Base-by-base conservation (phyloP, 805 yeast species). In the Clavispora santaluciae region DNA sequence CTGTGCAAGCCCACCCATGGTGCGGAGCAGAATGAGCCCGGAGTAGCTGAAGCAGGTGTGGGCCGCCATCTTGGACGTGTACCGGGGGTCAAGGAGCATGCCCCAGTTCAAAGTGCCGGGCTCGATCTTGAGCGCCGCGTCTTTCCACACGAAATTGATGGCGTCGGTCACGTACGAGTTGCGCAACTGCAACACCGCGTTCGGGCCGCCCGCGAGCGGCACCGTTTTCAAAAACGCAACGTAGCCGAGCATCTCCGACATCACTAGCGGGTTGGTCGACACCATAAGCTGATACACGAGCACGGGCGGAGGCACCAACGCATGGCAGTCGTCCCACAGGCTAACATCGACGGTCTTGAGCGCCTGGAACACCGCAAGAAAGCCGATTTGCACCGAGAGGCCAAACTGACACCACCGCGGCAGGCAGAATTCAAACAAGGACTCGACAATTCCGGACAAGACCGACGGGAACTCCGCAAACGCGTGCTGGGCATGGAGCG, bases 81-180 rank as follows among this genome's bases (percentile, higher is more conserved):
- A 72, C n/a, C 41, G 53, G 1, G 57, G 55, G 15, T 64, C 65
- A 25, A 67, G 54, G 41, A 60, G 55, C 52, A 75, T 63, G 4
- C 72, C 76, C 34, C 58, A 63, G n/a, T 63, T 63, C 6, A 63
- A 55, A 0, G 68, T 51, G 2, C 53, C 55, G 2, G 53, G 44
- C 20, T 56, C 67, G n/a, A 54, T 53, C 20, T 65, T 65, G 45
- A 78, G 71, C 1, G 79, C 75, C 49, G 64, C 68, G 46, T 78
- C 75, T 43, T 83, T 57, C 85, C 85, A 80, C 0, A 75, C 36
- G 11, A 73, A 60, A 42, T 80, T 79, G 44, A 81, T 66, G 6
- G 73, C 52, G 50, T 80, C 85, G 69, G 76, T 72, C 8, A 79
- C 72, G 43, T 70, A 75, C 0, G 77, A 59, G 42, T 78, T 78